Base-by-base conservation (phyloP, 2,329 filamentous ascomycete genomes). In the Sporothrix pseudoabietina region DNA sequence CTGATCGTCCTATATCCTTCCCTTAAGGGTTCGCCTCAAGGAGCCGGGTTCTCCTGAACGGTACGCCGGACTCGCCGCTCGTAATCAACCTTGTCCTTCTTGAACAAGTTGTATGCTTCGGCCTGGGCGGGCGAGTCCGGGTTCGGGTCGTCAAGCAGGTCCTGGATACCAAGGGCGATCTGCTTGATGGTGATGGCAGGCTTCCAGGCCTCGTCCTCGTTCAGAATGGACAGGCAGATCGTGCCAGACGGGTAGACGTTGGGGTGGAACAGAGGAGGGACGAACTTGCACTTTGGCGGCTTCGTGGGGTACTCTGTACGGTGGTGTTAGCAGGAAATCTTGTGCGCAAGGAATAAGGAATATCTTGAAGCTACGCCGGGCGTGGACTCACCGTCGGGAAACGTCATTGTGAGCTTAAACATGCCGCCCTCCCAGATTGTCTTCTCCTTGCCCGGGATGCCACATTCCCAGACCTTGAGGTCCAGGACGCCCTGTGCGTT, bases 201-300 rank as follows among this genome's bases (percentile, higher is more conserved):
- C 82, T 97, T 97, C 96, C 97, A 99, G 7, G 93, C 94, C 81
- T 99, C 96, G 79, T 99, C 96, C 82, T 99, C 97, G 83, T 98
- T 99, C 77, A 99, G 84, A 77, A 99, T 99, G 39, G 94, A 97
- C 30, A 99, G 88, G 80, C 96, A 99, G 75, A 99, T 96, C 66
- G 96, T 99, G 77, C 96, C 97, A 0, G 95, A 98, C 0, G 96
- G 96, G 81, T 99, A 99, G 77, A 99, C 96, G 82, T 99, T 99
- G 0, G 96, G 96, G 80, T 99, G 96, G 85, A 99, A 99, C 55
- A 99, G 89, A 30, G 96, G 95, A 14, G 96, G 96, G 0, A 91
- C 89, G n/a, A 63, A 84, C 91, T 82, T 89, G 97, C 96, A 99
- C 84, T 99, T 99, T 1, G 96, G 96, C 44, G 96, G 96, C 83